Evolutionary conservation across 2,329 filamentous ascomycete species (phyloP).

Genomic region (Sporothrix mexicana): DNA sequence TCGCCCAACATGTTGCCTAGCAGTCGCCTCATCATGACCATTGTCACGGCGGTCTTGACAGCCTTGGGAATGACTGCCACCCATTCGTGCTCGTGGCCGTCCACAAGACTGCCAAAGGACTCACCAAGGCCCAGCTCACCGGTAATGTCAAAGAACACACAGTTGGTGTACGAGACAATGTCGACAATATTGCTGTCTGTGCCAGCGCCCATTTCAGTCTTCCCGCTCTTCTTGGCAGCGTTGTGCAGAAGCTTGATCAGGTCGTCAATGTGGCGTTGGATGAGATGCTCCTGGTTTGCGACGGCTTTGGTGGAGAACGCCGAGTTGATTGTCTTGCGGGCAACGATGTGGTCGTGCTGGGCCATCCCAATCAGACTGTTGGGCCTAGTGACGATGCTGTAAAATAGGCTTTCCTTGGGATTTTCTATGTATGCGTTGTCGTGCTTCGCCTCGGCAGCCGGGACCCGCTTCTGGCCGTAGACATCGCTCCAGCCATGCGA

Average conservation of each 20-base stretch:
- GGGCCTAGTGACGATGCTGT: neutral
- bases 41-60: slow-evolving; percentile 35
- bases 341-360: slow-evolving; percentile 26
- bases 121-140: slow-evolving; percentile 54
- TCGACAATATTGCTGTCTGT: slow-evolving; percentile 47
- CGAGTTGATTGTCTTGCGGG: slow-evolving; percentile 31
- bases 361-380: slow-evolving; percentile 32
- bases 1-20: slow-evolving; percentile 22
- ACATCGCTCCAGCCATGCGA: slow-evolving; percentile 47
- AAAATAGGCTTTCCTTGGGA: slow-evolving; percentile 34
- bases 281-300: slow-evolving; percentile 33
- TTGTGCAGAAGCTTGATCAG: slow-evolving; percentile 31
- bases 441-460: neutral
- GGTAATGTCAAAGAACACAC: slow-evolving; percentile 48
- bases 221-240: slow-evolving; percentile 4
- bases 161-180: slow-evolving; percentile 51
- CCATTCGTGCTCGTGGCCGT: slow-evolving; percentile 42
- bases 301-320: slow-evolving; percentile 38
- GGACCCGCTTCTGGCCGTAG: slow-evolving; percentile 37
- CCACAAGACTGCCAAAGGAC: slow-evolving; percentile 47
- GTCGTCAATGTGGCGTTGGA: slow-evolving; percentile 32
- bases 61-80: slow-evolving; percentile 41
- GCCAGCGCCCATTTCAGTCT: neutral
- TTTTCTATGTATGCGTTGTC: slow-evolving; percentile 27
- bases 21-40: slow-evolving; percentile 13